Conservation (phyloP, 2,329 filamentous ascomycete genomes). For the Boeremia lycopersici region DNA sequence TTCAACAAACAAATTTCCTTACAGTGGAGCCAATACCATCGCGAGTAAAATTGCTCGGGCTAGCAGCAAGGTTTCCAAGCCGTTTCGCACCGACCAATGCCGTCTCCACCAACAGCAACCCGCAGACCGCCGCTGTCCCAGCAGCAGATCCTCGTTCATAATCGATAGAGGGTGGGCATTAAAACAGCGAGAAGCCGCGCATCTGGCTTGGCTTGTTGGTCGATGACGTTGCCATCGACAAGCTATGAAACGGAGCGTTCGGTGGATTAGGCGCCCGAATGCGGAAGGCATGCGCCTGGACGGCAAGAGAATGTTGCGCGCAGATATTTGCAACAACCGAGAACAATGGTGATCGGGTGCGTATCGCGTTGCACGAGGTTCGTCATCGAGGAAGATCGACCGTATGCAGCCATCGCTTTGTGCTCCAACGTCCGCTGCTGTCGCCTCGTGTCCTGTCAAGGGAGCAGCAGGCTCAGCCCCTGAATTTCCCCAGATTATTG, state of each 20-base stretch:
- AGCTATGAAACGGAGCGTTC: conserved; percentile 20
- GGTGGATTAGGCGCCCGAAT: conserved; percentile 14
- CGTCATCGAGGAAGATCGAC: conserved; percentile 9
- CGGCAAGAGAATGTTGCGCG: conserved; percentile 10
- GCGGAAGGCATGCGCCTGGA: conserved; percentile 18
- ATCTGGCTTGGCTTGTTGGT: conserved; percentile 9
- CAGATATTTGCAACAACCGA: conserved; percentile 8
- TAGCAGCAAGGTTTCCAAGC: conserved; percentile 19
- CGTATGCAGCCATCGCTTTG: conserved; percentile 11
- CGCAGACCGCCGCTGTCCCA: conserved; percentile 7
- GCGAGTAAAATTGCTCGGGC: conserved; percentile 16
- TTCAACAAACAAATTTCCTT: conserved; percentile 16
- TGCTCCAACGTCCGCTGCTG: conserved; percentile 6
- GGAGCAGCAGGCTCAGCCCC: conserved; percentile 30
- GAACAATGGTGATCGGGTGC: conserved; percentile 8
- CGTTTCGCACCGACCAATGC: conserved; percentile 23
- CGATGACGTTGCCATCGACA: conserved; percentile 28
- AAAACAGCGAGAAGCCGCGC: conserved; percentile 13
- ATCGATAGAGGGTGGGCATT: conserved; percentile 18
- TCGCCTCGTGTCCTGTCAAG: conserved; percentile 6
- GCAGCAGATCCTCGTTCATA: conserved; percentile 18
- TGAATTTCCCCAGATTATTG: conserved; percentile 48
- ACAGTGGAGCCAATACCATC: conserved; percentile 16
- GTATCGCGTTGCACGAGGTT: conserved; percentile 4
- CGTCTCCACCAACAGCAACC: conserved; percentile 17